Evolutionary conservation across 805 yeast species (phyloP).

Genomic region (Kodamaea laetipori): DNA sequence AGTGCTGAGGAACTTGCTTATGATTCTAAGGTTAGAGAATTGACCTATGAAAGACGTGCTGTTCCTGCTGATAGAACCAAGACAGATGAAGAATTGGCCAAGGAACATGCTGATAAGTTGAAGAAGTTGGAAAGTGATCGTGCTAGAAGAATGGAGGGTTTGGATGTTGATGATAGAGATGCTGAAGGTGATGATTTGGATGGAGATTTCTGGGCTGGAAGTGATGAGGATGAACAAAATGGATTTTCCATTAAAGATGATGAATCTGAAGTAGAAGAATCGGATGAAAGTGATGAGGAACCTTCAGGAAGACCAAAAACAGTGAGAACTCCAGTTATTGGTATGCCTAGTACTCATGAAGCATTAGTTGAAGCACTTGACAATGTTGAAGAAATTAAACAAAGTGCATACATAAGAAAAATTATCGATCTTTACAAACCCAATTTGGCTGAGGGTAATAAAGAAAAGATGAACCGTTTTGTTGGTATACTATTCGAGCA

Average conservation of each 20-base stretch:
- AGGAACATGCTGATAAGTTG: constrained; percentile 61
- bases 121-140: constrained; percentile 68
- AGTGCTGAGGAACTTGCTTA: constrained; percentile 53
- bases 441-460: constrained; percentile 77
- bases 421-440: constrained; percentile 71
- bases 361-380: constrained; percentile 36
- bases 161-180: constrained; percentile 46
- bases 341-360: constrained; percentile 35
- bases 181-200: constrained; percentile 69
- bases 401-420: constrained; percentile 51
- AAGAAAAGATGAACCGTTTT: constrained; percentile 66
- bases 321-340: constrained; percentile 16
- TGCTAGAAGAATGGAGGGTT: constrained; percentile 72
- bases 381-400: constrained; percentile 40
- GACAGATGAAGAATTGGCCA: constrained; percentile 67
- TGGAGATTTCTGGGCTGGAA: constrained; percentile 68
- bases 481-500: constrained; percentile 66
- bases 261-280: constrained; percentile 40
- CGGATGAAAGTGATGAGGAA: constrained; percentile 26
- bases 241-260: constrained; percentile 45
- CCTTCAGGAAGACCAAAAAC: constrained; percentile 20
- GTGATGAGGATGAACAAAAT: constrained; percentile 49
- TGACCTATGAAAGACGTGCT: constrained; percentile 71
- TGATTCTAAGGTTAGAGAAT: constrained; percentile 65
- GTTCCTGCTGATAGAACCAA: constrained; percentile 82